These are phyloP conservation scores for Ascoidea asiatica DNA, from an alignment of 805 yeast genomes.

Conservation along the genomic window DNA sequence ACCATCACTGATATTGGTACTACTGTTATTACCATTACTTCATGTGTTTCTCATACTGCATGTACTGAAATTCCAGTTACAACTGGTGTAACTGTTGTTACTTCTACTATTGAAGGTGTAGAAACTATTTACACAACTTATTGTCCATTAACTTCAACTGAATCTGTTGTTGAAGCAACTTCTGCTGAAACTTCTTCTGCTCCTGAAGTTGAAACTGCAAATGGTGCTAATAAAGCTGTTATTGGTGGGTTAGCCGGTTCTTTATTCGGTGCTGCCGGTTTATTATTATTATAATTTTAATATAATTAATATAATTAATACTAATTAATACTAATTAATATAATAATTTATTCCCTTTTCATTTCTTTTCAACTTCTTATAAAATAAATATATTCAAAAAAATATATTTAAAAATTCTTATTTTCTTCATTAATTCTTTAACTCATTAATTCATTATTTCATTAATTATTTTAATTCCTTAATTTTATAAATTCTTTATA, in stretches of 20 bases:
- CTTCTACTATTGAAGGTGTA: slow-evolving; percentile 12
- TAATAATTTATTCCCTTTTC: too few relatives aligned
- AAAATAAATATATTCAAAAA: too few relatives aligned
- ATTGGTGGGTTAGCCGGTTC: not conserved
- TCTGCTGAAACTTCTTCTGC: not conserved
- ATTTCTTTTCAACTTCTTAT: too few relatives aligned
- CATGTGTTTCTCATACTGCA: not conserved
- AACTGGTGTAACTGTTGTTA: slow-evolving; percentile 15
- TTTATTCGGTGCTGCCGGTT: not conserved
- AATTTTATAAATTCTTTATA: too few relatives aligned
- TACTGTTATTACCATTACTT: slow-evolving; percentile 10
- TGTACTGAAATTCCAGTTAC: slow-evolving; percentile 11
- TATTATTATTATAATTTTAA: not conserved
- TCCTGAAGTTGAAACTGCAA: not conserved
- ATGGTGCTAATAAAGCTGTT: not conserved
- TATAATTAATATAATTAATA: too few relatives aligned
- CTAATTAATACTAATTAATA: too few relatives aligned
- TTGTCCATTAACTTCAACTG: slow-evolving; percentile 14
- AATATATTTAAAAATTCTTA: too few relatives aligned
- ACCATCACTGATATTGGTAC: slow-evolving; percentile 3
- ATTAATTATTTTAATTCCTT: too few relatives aligned
- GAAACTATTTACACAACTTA: slow-evolving; percentile 15
- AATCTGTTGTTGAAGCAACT: not conserved
- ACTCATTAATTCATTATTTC: too few relatives aligned
- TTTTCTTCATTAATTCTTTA: too few relatives aligned